Percentiles rank a stretch among this genome's conserved stretches.
phyloP scores from a whole-genome alignment of 768 basidiomycete species.

The Kondoa subrosea region DNA sequence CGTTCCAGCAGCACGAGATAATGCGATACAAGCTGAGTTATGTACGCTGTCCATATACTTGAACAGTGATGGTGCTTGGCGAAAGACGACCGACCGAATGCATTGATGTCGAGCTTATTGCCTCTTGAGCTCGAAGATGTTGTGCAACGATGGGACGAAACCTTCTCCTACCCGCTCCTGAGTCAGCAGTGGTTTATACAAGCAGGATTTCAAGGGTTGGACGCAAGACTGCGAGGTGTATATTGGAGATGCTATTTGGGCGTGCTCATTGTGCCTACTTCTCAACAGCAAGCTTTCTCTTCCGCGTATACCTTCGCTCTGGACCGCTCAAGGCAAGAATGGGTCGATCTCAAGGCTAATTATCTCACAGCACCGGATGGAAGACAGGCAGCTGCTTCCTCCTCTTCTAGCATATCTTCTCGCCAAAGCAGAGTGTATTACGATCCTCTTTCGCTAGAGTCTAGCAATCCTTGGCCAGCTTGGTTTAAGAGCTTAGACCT shows the following conservation, averaged over 20 bases:
- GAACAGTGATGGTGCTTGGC: background rate
- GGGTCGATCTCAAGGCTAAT: background rate
- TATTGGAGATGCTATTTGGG: slow-evolving; percentile 1
- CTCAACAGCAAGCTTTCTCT: background rate
- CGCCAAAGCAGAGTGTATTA: too few relatives aligned
- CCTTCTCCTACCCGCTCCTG: slow-evolving; percentile 1
- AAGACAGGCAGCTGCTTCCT: background rate
- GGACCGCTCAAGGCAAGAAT: background rate
- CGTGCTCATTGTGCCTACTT: background rate
- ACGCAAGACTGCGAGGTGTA: background rate
- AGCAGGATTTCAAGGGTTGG: background rate
- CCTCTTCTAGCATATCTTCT: background rate
- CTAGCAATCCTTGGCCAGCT: slow-evolving; percentile 68
- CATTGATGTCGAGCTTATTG: background rate
- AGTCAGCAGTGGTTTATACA: background rate
- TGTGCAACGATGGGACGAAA: background rate
- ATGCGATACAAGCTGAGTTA: too few relatives aligned
- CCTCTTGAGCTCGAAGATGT: background rate
- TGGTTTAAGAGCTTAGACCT: slow-evolving; percentile 85
- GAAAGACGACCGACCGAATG: background rate
- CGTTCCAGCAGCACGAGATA: too few relatives aligned
- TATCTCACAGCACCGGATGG: slow-evolving; percentile 1
- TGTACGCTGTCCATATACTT: too few relatives aligned
- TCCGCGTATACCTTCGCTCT: background rate
- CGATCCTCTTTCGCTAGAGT: background rate